Conservation (phyloP, 805 yeast genomes). For the Yarrowia sp. region DNA sequence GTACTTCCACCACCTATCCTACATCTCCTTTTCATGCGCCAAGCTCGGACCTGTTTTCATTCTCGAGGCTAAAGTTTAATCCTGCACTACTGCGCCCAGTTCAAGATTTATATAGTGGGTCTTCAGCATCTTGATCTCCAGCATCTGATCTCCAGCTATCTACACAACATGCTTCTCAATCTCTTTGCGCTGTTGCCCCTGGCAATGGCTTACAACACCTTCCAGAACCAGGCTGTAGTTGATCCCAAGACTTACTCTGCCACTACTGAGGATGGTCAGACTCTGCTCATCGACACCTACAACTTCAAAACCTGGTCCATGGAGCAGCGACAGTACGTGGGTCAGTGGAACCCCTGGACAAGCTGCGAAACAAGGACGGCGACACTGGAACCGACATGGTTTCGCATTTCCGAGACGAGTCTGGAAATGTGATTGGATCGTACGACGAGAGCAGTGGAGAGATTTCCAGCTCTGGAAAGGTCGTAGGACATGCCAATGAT, state of each 20-base stretch:
- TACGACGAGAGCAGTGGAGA: background rate
- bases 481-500: conserved; percentile 3
- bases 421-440: background rate
- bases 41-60: too few relatives aligned
- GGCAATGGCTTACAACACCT: background rate
- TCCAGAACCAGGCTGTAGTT: background rate
- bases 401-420: background rate
- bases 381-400: background rate
- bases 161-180: background rate
- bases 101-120: too few relatives aligned
- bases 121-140: too few relatives aligned
- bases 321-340: background rate
- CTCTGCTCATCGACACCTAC: background rate
- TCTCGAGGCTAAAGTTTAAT: background rate
- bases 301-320: background rate
- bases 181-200: background rate
- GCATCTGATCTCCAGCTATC: background rate
- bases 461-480: background rate
- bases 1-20: too few relatives aligned
- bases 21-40: too few relatives aligned
- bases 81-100: background rate
- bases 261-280: background rate
- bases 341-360: conserved; percentile 1
- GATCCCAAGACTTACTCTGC: background rate
- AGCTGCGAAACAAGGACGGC: background rate